A percentile compares a stretch with the other conserved stretches of the same genome.
These are phyloP conservation scores for Populus trichocarpa DNA, from an alignment of 441 rosid species.

Conservation along the genomic window DNA sequence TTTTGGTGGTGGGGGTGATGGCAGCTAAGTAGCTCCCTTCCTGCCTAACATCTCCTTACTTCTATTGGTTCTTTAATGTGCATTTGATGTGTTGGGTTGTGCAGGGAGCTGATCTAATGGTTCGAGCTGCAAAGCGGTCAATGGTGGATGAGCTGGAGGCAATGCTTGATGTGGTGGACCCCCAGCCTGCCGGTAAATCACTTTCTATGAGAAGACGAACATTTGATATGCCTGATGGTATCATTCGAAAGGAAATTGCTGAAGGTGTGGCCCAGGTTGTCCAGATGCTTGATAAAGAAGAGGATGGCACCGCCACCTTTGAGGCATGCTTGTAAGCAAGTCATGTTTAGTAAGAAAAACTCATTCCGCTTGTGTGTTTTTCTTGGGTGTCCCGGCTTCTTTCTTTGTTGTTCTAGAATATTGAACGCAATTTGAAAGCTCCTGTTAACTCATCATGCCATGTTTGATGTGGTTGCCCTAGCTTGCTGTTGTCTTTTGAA, in stretches of 20 bases:
- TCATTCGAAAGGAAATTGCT: conserved; percentile 62
- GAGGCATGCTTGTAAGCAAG: conserved; percentile 25
- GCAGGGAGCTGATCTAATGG: conserved; percentile 85
- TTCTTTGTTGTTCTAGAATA: neutral
- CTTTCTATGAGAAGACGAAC: conserved; percentile 77
- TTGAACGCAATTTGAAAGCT: neutral
- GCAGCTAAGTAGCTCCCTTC: neutral
- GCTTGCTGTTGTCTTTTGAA: neutral
- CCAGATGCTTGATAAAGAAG: conserved; percentile 58
- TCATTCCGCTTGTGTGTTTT: neutral
- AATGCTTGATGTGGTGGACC: conserved; percentile 85
- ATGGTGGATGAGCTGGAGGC: conserved; percentile 92
- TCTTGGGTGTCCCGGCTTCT: neutral
- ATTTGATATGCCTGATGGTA: conserved; percentile 77
- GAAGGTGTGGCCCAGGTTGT: conserved; percentile 89
- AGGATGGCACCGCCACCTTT: conserved; percentile 17
- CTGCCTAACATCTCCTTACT: neutral
- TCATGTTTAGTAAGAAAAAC: neutral
- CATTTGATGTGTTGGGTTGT: neutral
- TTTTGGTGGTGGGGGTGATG: neutral
- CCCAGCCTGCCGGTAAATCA: conserved; percentile 65
- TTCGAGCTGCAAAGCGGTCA: conserved; percentile 67
- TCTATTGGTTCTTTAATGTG: neutral
- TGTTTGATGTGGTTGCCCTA: neutral
- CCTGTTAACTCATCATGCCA: neutral